Base-by-base conservation (phyloP, 2,329 filamentous ascomycete species). In the Aspergillus spinulosporus region DNA sequence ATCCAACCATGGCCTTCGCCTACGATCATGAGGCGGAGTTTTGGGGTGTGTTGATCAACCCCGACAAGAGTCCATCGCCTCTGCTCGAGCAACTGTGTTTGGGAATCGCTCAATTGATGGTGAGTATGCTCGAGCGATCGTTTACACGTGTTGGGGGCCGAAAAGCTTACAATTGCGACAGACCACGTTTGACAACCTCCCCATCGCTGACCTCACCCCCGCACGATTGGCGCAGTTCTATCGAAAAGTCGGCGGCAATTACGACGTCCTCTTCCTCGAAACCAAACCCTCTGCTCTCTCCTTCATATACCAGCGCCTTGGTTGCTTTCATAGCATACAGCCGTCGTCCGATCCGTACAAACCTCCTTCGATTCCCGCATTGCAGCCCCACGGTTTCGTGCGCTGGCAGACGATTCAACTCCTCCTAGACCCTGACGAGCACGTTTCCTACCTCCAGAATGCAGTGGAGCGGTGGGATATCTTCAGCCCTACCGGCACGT, bases 341-440 rank as follows among this genome's bases (percentile, higher is more conserved):
- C 90, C 90, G 0, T 84, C 84, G 1, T 72, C 74, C 47, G 83
- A 85, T 39, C 82, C 90, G 60, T 97, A 89, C 70, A 83, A 82
- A 3, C 79, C 86, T 0, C 94, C 93, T 0, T 86, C 83, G 0
- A 83, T 97, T 42, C 94, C 94, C 0, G 90, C 92, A 11, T 77
- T 99, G 55, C 95, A 93, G 36, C 80, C 83, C 0, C 84, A 85
- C 67, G 94, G 94, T 40, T 99, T 96, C 72, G 89, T 93, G 43
- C 87, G 90, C 71, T 99, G 93, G 93, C 88, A 96, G 77, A 91
- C 90, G 0, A 89, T 97, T 54, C 91, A 97, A 75, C 82, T 96
- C 21, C 78, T 97, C 36, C 82, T 97, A 1, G 89, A 87, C 1
- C 94, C 94, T 0, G 88, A 94, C 64, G 90, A 95, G 66, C 92